Percentiles rank a stretch among this genome's conserved stretches.
Conservation (phyloP, 2,329 filamentous ascomycete species). For the Raffaelea deltoideospora region DNA sequence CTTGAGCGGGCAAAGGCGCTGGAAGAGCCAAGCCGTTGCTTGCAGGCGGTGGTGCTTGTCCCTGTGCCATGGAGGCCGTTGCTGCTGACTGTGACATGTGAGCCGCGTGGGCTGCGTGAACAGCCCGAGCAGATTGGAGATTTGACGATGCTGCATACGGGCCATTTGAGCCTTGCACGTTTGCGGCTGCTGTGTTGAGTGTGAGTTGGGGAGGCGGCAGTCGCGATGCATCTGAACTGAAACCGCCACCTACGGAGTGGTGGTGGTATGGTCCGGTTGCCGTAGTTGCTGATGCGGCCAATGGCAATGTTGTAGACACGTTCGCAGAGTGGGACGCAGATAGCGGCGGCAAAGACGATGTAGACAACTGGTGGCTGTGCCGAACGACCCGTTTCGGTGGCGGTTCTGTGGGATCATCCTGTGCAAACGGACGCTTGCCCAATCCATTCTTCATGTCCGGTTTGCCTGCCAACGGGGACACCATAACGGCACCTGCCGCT, state of each 20-base stretch:
- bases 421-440: conserved; percentile 34
- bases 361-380: background rate
- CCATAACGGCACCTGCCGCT: conserved; percentile 20
- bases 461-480: conserved; percentile 35
- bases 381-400: conserved; percentile 35
- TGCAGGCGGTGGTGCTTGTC: too few species aligned
- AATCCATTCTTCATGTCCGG: conserved; percentile 22
- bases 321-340: background rate
- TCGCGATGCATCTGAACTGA: conserved; percentile 23
- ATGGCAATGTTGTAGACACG: background rate
- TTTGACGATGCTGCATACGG: too few species aligned
- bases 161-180: background rate
- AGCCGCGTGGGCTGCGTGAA: background rate
- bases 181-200: conserved; percentile 28
- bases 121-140: background rate
- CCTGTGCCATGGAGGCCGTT: background rate
- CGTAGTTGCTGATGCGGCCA: conserved; percentile 4
- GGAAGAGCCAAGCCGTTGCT: conserved; percentile 42
- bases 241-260: background rate
- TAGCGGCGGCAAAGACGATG: conserved; percentile 1
- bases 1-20: conserved; percentile 42
- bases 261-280: conserved; percentile 1
- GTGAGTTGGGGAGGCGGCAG: conserved; percentile 60
- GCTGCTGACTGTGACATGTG: background rate
- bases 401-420: conserved; percentile 35